Evolutionary conservation across 192 early-diverging fungal species (phyloP).

Genomic region (Funneliformis mosseae): DNA sequence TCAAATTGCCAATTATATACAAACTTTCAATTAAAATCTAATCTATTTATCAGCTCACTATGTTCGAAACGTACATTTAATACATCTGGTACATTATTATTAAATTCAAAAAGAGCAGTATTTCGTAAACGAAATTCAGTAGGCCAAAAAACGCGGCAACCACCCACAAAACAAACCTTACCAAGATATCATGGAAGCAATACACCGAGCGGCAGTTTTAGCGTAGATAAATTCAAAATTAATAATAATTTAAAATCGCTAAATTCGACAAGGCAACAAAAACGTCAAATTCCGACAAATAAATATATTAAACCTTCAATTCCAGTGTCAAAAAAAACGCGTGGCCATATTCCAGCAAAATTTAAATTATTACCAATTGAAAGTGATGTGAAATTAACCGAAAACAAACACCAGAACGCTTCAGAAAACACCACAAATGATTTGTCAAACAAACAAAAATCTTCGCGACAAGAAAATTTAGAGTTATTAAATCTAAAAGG

Average conservation of each 20-base stretch:
- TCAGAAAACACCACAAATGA: background rate
- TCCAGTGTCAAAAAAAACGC: constrained; percentile 32
- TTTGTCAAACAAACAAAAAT: constrained; percentile 1
- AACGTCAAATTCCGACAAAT: background rate
- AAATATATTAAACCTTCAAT: background rate
- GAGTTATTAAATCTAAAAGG: background rate
- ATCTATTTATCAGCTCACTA: background rate
- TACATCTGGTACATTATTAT: background rate
- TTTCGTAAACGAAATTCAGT: background rate
- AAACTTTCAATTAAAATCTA: background rate
- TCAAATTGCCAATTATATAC: background rate
- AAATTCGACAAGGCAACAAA: background rate
- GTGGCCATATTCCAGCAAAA: constrained; percentile 65
- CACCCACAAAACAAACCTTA: background rate
- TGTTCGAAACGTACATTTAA: background rate
- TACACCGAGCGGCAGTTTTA: background rate
- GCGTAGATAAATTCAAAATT: background rate
- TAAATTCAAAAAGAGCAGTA: too few species aligned
- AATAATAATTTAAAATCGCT: background rate
- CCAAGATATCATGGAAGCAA: background rate
- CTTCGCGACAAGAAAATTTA: constrained; percentile 30
- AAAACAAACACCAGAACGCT: constrained; percentile 6
- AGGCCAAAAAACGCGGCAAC: background rate
- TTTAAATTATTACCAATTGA: constrained; percentile 59
- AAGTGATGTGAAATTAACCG: constrained; percentile 50